Evolutionary conservation across 805 yeast genomes (phyloP).

Genomic region (Metschnikowia bowlesiae): DNA sequence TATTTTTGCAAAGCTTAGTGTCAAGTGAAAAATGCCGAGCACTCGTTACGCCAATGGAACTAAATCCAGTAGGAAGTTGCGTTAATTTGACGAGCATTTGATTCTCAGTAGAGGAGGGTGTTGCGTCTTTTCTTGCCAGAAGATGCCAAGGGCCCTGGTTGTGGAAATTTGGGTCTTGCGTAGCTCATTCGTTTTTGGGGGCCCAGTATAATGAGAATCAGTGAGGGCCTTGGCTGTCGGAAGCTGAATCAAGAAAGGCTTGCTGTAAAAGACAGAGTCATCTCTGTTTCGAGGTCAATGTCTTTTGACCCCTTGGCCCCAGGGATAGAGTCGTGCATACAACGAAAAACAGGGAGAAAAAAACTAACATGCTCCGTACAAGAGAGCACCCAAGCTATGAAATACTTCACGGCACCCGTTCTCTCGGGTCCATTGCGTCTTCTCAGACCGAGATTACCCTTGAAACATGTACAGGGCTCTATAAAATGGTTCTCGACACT

Average conservation of each 20-base stretch:
- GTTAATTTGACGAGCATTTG: too few relatives aligned
- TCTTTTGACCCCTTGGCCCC: not conserved
- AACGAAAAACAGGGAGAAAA: not conserved
- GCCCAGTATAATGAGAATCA: not conserved
- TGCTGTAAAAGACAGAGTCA: too few relatives aligned
- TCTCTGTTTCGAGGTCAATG: not conserved
- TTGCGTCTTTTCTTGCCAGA: too few relatives aligned
- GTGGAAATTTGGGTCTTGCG: not conserved
- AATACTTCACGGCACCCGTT: not conserved
- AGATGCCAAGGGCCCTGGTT: too few relatives aligned
- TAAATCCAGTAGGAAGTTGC: too few relatives aligned
- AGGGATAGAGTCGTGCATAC: not conserved
- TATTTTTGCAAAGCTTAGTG: too few relatives aligned
- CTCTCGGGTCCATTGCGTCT: slow-evolving; percentile 1
- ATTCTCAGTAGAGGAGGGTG: too few relatives aligned
- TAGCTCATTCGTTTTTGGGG: not conserved
- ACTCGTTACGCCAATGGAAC: too few relatives aligned
- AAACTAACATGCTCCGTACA: not conserved
- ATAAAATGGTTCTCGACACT: not conserved
- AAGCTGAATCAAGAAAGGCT: too few relatives aligned
- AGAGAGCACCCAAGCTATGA: slow-evolving; percentile 2
- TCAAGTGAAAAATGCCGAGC: too few relatives aligned
- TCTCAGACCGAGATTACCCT: not conserved
- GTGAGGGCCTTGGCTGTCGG: too few relatives aligned
- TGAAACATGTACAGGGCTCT: not conserved